Percentiles rank a stretch among this genome's conserved stretches.
phyloP scores from a whole-genome alignment of 805 yeast genomes.

The Saccharomycopsis amapae region DNA sequence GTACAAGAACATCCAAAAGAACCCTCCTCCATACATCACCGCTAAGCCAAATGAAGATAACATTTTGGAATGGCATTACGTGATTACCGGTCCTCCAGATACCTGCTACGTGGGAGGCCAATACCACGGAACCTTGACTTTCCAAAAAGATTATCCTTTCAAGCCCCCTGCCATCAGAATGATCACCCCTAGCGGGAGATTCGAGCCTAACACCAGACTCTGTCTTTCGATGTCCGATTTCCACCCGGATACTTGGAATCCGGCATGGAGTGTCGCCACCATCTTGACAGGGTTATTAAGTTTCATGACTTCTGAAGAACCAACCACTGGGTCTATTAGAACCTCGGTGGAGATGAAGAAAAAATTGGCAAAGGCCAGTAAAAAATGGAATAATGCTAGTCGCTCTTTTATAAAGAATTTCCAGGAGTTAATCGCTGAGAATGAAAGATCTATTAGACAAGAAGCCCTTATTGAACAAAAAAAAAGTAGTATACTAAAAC shows the following conservation, averaged over 20 bases:
- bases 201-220: slow-evolving; percentile 69
- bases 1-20: slow-evolving; percentile 66
- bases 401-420: slow-evolving; percentile 52
- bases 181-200: slow-evolving; percentile 87
- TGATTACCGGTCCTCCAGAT: slow-evolving; percentile 85
- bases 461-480: background rate
- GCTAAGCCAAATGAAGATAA: slow-evolving; percentile 87
- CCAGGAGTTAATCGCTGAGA: slow-evolving; percentile 52
- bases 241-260: slow-evolving; percentile 94
- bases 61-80: slow-evolving; percentile 89
- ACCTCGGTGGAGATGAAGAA: slow-evolving; percentile 55
- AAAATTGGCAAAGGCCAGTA: slow-evolving; percentile 51
- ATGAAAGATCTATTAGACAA: slow-evolving; percentile 25
- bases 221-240: slow-evolving; percentile 92
- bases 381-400: slow-evolving; percentile 42
- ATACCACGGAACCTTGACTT: slow-evolving; percentile 79
- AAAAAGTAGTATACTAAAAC: background rate
- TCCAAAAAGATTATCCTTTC: slow-evolving; percentile 83
- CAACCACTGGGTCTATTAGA: slow-evolving; percentile 74
- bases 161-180: slow-evolving; percentile 87
- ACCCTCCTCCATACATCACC: slow-evolving; percentile 76
- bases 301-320: slow-evolving; percentile 85
- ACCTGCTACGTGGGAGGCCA: slow-evolving; percentile 85
- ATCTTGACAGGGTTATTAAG: slow-evolving; percentile 81
- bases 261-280: slow-evolving; percentile 91